Conservation (phyloP, 1,139 yeast species). For the Suhomyces bribrorum region DNA sequence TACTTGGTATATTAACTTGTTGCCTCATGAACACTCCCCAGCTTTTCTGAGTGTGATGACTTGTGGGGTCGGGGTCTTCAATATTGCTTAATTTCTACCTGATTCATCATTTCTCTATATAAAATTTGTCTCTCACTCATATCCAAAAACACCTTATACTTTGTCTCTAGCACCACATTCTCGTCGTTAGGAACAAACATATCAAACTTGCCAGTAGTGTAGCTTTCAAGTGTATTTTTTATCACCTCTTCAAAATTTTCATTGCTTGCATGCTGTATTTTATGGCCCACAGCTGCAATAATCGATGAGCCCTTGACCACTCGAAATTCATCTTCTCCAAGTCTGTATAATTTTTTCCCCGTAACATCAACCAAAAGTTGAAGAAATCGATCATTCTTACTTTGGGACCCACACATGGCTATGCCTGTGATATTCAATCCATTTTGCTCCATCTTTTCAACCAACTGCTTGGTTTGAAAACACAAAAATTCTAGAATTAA, state of each 20-base stretch:
- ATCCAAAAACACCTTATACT: slow-evolving; percentile 35
- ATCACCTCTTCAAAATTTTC: slow-evolving; percentile 1
- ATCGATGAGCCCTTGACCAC: slow-evolving; percentile 43
- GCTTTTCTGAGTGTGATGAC: too few relatives aligned
- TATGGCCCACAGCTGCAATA: slow-evolving; percentile 21
- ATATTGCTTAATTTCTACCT: neutral
- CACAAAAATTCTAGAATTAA: slow-evolving; percentile 51
- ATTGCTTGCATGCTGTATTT: neutral
- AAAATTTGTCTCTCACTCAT: slow-evolving; percentile 36
- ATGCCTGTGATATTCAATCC: slow-evolving; percentile 29
- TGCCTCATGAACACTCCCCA: too few relatives aligned
- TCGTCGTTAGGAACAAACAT: slow-evolving; percentile 4
- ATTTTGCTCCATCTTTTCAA: slow-evolving; percentile 25
- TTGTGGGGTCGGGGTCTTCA: too few relatives aligned
- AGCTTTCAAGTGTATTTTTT: neutral
- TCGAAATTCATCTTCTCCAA: slow-evolving; percentile 24
- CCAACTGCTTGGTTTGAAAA: slow-evolving; percentile 47
- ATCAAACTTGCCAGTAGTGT: neutral
- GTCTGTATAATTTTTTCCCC: slow-evolving; percentile 21
- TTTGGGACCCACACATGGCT: slow-evolving; percentile 53
- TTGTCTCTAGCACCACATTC: slow-evolving; percentile 17
- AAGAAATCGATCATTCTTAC: slow-evolving; percentile 45
- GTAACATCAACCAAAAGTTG: slow-evolving; percentile 28
- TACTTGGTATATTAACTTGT: too few relatives aligned
- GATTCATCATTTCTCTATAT: slow-evolving; percentile 24